Percentiles rank a stretch among this genome's conserved stretches.
Evolutionary conservation across 108 stramenopile genomes (phyloP).

Genomic region (Seminavis robusta): DNA sequence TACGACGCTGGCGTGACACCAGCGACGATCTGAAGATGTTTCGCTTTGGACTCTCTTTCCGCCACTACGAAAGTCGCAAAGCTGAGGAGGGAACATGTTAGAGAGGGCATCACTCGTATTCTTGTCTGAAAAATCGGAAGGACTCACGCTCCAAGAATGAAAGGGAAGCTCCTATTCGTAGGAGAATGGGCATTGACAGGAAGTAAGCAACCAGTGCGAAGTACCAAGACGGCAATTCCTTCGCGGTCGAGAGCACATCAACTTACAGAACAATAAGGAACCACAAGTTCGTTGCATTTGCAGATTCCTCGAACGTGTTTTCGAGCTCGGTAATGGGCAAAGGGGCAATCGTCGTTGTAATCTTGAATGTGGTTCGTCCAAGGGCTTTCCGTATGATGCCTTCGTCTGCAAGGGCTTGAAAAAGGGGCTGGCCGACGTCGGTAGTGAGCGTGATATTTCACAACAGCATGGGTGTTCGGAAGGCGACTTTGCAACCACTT

Average conservation of each 20-base stretch:
- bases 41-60: constrained; percentile 93
- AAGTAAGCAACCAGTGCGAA: too few relatives aligned
- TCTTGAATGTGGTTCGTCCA: constrained; percentile 32
- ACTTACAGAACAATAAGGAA: constrained; percentile 85
- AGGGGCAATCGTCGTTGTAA: constrained; percentile 51
- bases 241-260: too few relatives aligned
- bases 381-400: constrained; percentile 47
- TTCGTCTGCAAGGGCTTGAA: constrained; percentile 70
- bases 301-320: constrained; percentile 31
- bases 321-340: constrained; percentile 64
- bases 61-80: constrained; percentile 93
- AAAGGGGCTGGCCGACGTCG: too few relatives aligned
- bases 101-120: too few relatives aligned
- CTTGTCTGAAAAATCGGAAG: neutral
- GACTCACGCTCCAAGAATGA: constrained; percentile 40
- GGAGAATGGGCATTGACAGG: too few relatives aligned
- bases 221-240: too few relatives aligned
- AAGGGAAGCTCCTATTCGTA: constrained; percentile 94
- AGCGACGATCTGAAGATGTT: constrained; percentile 96
- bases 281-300: constrained; percentile 67
- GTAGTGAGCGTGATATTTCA: too few relatives aligned
- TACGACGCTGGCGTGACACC: constrained; percentile 89
- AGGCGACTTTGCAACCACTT: too few relatives aligned
- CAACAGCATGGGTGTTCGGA: too few relatives aligned
- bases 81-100: too few relatives aligned